Evolutionary conservation across 192 early-diverging fungal genomes (phyloP).

Genomic region (Coemansia aciculifera): DNA sequence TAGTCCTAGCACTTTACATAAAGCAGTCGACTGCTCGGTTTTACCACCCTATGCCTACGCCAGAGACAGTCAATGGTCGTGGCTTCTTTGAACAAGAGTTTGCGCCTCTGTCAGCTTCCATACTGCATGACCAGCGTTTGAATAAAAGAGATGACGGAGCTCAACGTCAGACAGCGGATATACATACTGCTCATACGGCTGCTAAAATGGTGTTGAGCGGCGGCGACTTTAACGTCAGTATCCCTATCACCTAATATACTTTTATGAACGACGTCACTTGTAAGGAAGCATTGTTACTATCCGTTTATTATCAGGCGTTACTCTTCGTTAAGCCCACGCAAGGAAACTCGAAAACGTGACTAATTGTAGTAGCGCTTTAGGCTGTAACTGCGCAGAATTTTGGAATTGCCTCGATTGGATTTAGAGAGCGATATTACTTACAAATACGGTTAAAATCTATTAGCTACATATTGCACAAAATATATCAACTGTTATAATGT

Average conservation of each 20-base stretch:
- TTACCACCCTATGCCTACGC: slow-evolving; percentile 36
- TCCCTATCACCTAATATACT: slow-evolving; percentile 25
- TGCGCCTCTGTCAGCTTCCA: background rate
- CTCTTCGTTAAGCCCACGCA: too few relatives aligned
- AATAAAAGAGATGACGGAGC: background rate
- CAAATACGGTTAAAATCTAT: background rate
- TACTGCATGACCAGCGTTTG: background rate
- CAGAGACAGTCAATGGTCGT: slow-evolving; percentile 8
- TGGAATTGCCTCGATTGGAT: background rate
- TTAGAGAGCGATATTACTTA: background rate
- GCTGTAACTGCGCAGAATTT: slow-evolving; percentile 6
- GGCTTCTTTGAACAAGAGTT: background rate
- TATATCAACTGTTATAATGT: background rate
- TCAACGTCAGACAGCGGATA: background rate
- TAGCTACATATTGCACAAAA: slow-evolving; percentile 4
- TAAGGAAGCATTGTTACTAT: background rate
- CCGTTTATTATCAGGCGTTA: background rate
- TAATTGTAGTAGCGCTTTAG: background rate
- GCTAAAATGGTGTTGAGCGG: slow-evolving; percentile 12
- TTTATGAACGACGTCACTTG: too few relatives aligned
- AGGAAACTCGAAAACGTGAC: background rate
- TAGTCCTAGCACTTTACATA: background rate
- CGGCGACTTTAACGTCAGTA: slow-evolving; percentile 46
- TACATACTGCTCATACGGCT: slow-evolving; percentile 4
- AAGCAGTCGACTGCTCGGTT: background rate